These are phyloP conservation scores for Daldinia loculata DNA, from an alignment of 495 filamentous ascomycete species.

Conservation along the genomic window DNA sequence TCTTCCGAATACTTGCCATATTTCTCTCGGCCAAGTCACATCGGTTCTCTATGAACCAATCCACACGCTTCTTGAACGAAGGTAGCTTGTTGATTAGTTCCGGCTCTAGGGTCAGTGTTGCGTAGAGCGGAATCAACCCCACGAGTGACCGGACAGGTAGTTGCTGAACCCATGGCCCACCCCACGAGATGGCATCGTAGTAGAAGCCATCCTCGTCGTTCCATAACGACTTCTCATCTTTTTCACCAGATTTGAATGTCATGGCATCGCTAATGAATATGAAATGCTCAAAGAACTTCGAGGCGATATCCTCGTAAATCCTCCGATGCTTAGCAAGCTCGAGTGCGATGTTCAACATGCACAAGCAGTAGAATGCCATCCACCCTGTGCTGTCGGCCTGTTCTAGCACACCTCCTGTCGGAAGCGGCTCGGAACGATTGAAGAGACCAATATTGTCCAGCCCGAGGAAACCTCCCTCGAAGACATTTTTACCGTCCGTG, in stretches of 20 bases:
- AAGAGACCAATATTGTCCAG: slow-evolving; percentile 97
- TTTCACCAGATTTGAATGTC: slow-evolving; percentile 82
- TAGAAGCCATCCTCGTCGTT: slow-evolving; percentile 97
- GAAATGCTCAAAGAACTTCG: slow-evolving; percentile 99
- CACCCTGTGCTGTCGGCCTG: slow-evolving; percentile 97
- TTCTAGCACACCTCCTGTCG: slow-evolving; percentile 90
- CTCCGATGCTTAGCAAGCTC: slow-evolving; percentile 94
- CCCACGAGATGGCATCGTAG: slow-evolving; percentile 97
- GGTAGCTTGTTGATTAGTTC: slow-evolving; percentile 92
- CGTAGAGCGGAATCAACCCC: slow-evolving; percentile 91
- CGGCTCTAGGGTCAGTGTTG: slow-evolving; percentile 89
- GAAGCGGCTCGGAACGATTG: slow-evolving; percentile 96
- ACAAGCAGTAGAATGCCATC: slow-evolving; percentile 97
- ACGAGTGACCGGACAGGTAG: slow-evolving; percentile 91
- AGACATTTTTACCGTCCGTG: slow-evolving; percentile 91
- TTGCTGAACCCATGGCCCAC: slow-evolving; percentile 90
- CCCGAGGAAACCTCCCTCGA: slow-evolving; percentile 96
- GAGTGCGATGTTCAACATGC: slow-evolving; percentile 95
- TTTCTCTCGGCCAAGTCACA: slow-evolving; percentile 88
- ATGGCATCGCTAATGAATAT: slow-evolving; percentile 97
- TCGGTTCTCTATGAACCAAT: slow-evolving; percentile 92
- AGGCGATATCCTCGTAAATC: slow-evolving; percentile 98
- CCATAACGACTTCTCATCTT: slow-evolving; percentile 85
- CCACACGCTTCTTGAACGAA: slow-evolving; percentile 87
- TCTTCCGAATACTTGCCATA: slow-evolving; percentile 86